Conservation (phyloP, 257 asterid species). For the Hygrophila difformis region DNA sequence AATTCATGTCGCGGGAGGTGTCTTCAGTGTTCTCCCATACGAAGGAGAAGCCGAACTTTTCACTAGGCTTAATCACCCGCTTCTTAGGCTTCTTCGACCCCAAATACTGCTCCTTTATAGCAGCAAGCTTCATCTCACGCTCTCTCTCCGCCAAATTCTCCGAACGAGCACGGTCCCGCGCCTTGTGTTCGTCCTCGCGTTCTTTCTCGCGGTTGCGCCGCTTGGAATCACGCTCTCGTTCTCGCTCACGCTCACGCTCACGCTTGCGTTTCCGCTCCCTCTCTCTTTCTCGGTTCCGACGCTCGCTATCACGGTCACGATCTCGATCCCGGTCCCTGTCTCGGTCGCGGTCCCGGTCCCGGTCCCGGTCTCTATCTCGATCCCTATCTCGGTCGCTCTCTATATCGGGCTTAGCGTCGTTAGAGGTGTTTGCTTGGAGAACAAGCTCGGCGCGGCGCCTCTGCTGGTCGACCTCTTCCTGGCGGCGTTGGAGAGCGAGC, state of each 20-base stretch:
- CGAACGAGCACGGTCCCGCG: constrained; percentile 40
- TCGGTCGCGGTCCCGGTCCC: too few species aligned
- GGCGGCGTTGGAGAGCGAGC: constrained; percentile 53
- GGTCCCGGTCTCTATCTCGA: too few species aligned
- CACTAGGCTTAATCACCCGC: constrained; percentile 40
- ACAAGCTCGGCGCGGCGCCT: constrained; percentile 34
- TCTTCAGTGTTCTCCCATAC: constrained; percentile 54
- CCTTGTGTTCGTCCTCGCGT: constrained; percentile 37
- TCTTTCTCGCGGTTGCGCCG: too few species aligned
- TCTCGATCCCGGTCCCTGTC: too few species aligned
- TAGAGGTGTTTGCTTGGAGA: constrained; percentile 16
- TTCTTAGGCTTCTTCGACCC: constrained; percentile 48
- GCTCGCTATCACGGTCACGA: constrained; percentile 21
- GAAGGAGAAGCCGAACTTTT: constrained; percentile 39
- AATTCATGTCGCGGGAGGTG: constrained; percentile 45
- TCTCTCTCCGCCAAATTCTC: too few species aligned
- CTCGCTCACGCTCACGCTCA: constrained; percentile 22
- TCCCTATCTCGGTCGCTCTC: constrained; percentile 38
- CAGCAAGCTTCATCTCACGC: too few species aligned
- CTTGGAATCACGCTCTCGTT: constrained; percentile 28
- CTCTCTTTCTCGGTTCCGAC: too few species aligned
- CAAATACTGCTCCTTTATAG: too few species aligned
- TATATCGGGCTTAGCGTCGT: constrained; percentile 21
- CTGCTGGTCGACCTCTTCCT: constrained; percentile 48
- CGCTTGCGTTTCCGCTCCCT: constrained; percentile 25